Base-by-base conservation (phyloP, 2,329 filamentous ascomycete genomes). In the Coniochaeta sp. region DNA sequence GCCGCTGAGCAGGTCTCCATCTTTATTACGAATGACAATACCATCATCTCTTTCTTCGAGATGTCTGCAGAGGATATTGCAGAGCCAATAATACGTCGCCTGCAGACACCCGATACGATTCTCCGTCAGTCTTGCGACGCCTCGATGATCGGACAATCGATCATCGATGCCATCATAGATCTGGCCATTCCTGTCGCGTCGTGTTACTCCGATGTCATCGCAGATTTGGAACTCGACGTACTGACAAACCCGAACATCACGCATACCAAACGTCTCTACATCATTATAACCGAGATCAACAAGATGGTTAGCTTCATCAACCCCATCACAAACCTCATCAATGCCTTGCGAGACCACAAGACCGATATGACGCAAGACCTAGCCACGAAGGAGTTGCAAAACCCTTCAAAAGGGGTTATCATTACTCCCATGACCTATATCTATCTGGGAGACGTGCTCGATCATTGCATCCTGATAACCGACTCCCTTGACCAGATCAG, bases 11-110 rank as follows among this genome's bases (percentile, higher is more conserved):
- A 97, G 72, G 93, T 97, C 1, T 91, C 91, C 3, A 87, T 97
- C 59, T 97, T 97, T 70, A 78, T 97, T 17, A 90, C 90, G 11
- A 82, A 86, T 12, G 92, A 97, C 74, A 97, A 97, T 69, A 93
- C 89, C 0, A 88, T 96, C 62, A 93, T 96, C n/a, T 93, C 90
- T 8, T 97, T 97, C 74, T 97, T 97, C 67, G 93, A 98, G 75
- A 85, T 89, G 47, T 96, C 92, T 0, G 93, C 92, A 1, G 85
- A 88, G 43, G 93, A 96, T 66, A 84, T 97, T 2, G 92, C 96
- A 73, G 79, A 80, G 4, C 93, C 93, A 0, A 96, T 98, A 47
- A 78, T 96, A 36, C 82, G 83, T 33, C 90, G 93, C 28, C 79
- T 98, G 1, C 81, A 79, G 57, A 90, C 88, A 1, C 81, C 84